A percentile compares a stretch with the other conserved stretches of the same genome.
Conservation (phyloP, 306 rosid genomes). For the Trifolium subterraneum region DNA sequence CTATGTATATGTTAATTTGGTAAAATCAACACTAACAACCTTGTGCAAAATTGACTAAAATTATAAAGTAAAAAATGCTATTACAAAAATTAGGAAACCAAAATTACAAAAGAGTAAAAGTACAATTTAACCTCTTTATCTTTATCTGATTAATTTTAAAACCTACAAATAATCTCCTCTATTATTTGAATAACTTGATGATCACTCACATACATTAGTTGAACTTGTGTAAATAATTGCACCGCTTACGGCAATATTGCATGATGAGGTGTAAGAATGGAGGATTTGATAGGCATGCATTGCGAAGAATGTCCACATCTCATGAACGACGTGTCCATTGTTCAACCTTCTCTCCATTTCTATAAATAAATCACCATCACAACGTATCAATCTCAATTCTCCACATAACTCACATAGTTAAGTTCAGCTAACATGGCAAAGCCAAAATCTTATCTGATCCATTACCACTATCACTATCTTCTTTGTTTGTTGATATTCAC, state of each 20-base stretch:
- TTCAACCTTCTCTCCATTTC: neutral
- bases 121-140: too few relatives aligned
- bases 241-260: neutral
- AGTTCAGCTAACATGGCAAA: neutral
- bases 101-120: too few relatives aligned
- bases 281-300: conserved; percentile 44
- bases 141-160: too few relatives aligned
- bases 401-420: neutral
- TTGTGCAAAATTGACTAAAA: too few relatives aligned
- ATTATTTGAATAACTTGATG: too few relatives aligned
- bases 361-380: conserved; percentile 12
- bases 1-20: too few relatives aligned
- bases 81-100: too few relatives aligned
- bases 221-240: neutral
- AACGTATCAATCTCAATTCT: neutral
- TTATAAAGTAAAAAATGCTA: too few relatives aligned
- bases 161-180: too few relatives aligned
- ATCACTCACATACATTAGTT: neutral
- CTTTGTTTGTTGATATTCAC: conserved; percentile 31
- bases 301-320: conserved; percentile 46
- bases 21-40: too few relatives aligned
- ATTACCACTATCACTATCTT: neutral
- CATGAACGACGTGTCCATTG: conserved; percentile 42
- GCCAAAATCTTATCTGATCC: neutral
- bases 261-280: conserved; percentile 50